These are phyloP conservation scores for Alternaria alternata DNA, from an alignment of 2,329 filamentous ascomycete species.

Conservation along the genomic window DNA sequence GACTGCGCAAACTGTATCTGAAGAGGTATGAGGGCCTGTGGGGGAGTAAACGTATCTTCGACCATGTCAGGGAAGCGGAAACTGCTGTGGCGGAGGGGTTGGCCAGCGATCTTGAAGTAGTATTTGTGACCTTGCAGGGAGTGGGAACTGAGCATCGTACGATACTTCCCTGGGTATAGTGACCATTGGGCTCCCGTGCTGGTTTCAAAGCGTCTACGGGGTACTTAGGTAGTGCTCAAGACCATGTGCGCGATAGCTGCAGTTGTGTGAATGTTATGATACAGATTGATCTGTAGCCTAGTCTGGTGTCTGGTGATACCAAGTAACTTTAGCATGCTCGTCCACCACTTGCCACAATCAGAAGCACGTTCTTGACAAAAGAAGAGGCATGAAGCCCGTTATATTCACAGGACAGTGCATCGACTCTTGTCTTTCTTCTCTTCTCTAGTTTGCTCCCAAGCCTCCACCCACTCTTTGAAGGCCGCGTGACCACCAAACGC, in stretches of 20 bases:
- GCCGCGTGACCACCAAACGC: too few species aligned
- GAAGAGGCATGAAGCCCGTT: neutral
- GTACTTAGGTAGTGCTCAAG: neutral
- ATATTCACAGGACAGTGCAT: neutral
- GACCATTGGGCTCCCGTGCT: neutral
- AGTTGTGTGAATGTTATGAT: neutral
- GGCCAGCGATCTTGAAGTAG: too few species aligned
- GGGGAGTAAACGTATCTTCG: neutral
- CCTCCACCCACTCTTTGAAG: too few species aligned
- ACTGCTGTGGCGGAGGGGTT: too few species aligned
- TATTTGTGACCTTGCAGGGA: too few species aligned
- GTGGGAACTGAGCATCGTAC: too few species aligned
- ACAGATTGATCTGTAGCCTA: neutral
- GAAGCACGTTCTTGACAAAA: neutral
- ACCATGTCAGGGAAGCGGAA: neutral
- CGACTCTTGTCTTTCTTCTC: neutral
- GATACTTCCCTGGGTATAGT: too few species aligned
- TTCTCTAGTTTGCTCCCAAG: too few species aligned
- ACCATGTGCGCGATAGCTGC: neutral
- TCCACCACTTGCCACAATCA: neutral
- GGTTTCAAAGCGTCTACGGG: neutral
- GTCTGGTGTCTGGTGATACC: neutral
- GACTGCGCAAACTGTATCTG: neutral
- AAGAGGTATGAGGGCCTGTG: neutral
- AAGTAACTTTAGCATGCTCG: neutral